These are phyloP conservation scores for Yarrowia sp. DNA, from an alignment of 805 yeast species.

Conservation along the genomic window DNA sequence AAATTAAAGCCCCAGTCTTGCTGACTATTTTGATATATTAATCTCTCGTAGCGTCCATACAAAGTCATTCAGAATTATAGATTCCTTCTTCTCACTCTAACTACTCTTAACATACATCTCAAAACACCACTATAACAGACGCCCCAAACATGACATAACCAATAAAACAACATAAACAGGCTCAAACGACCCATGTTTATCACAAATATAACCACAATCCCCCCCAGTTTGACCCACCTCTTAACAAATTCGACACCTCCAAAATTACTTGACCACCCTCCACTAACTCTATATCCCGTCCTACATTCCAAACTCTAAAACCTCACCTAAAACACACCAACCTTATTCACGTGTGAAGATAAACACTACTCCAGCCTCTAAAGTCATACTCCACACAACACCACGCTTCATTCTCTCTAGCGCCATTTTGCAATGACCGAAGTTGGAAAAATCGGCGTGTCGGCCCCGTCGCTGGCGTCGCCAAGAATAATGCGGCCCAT, in stretches of 20 bases:
- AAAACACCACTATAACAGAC: too few species aligned
- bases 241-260: background rate
- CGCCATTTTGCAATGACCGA: constrained; percentile 8
- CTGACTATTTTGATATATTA: too few species aligned
- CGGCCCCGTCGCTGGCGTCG: constrained; percentile 20
- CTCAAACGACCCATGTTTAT: too few species aligned
- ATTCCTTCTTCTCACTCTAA: too few species aligned
- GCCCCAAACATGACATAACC: too few species aligned
- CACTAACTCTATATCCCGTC: background rate
- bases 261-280: background rate
- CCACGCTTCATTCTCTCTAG: too few species aligned
- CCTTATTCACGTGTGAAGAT: constrained; percentile 27
- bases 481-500: constrained; percentile 16
- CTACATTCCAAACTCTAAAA: constrained; percentile 26
- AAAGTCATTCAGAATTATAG: too few species aligned
- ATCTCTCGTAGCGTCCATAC: too few species aligned
- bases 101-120: too few species aligned
- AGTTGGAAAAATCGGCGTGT: constrained; percentile 12
- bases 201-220: too few species aligned
- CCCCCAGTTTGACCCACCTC: background rate
- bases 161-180: too few species aligned
- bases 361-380: background rate
- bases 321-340: constrained; percentile 24
- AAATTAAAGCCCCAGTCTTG: too few species aligned
- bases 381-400: background rate